A percentile compares a stretch with the other conserved stretches of the same genome.
Conservation (phyloP, 2,329 filamentous ascomycete species). For the Ophidiomyces ophidiicola region DNA sequence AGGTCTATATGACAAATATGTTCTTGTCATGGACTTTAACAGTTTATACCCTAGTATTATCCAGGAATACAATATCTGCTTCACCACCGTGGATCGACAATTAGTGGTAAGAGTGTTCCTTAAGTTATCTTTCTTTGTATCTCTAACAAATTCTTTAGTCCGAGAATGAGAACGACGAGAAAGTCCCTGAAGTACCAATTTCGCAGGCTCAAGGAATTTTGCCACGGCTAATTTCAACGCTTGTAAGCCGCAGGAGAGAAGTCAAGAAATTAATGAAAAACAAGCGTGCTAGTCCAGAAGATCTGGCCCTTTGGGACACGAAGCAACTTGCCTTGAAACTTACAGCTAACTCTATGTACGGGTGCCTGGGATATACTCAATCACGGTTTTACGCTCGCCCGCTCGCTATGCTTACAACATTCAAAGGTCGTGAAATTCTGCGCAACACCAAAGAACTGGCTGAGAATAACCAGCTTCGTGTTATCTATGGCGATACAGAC, state of each 20-base stretch:
- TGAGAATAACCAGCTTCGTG: slow-evolving; percentile 77
- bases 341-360: slow-evolving; percentile 99
- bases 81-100: slow-evolving; percentile 82
- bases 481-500: slow-evolving; percentile 98
- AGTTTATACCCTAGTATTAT: slow-evolving; percentile 97
- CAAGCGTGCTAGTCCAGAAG: slow-evolving; percentile 69
- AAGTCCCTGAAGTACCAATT: slow-evolving; percentile 71
- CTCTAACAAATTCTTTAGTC: slow-evolving; percentile 18
- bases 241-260: slow-evolving; percentile 76
- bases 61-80: slow-evolving; percentile 98
- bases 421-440: slow-evolving; percentile 94
- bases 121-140: not conserved
- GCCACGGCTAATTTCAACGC: slow-evolving; percentile 77
- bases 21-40: slow-evolving; percentile 99
- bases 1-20: slow-evolving; percentile 93
- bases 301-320: slow-evolving; percentile 92
- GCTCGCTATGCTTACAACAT: slow-evolving; percentile 88
- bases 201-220: slow-evolving; percentile 73
- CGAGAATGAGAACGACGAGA: slow-evolving; percentile 66
- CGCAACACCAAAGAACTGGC: slow-evolving; percentile 91
- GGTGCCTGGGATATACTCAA: slow-evolving; percentile 90
- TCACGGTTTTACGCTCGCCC: slow-evolving; percentile 95
- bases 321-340: slow-evolving; percentile 94
- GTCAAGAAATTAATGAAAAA: slow-evolving; percentile 97
- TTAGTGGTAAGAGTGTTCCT: slow-evolving; percentile 47